Conservation (phyloP, 768 basidiomycete species). For the Rhizopogon roseolus region DNA sequence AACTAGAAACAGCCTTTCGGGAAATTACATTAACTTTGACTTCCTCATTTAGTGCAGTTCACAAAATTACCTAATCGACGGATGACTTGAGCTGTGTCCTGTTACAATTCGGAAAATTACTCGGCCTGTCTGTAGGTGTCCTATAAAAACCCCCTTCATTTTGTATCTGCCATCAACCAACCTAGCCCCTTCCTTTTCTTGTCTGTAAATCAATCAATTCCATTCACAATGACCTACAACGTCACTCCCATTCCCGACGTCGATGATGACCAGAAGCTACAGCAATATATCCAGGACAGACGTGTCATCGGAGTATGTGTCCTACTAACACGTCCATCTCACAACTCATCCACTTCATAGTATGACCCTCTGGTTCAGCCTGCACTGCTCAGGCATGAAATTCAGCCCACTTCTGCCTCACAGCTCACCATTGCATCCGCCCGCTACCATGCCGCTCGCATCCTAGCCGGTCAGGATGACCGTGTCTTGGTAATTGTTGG, state of each 20-base stretch:
- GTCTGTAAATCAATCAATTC: background rate
- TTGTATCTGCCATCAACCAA: too few relatives aligned
- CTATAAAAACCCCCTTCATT: background rate
- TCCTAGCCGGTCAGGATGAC: slow-evolving; percentile 81
- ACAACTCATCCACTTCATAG: slow-evolving; percentile 33
- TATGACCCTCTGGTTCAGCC: slow-evolving; percentile 97
- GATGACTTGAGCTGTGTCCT: background rate
- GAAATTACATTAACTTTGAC: background rate
- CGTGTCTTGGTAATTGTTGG: slow-evolving; percentile 89
- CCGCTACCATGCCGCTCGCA: slow-evolving; percentile 71
- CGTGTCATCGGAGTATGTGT: slow-evolving; percentile 70
- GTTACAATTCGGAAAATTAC: background rate
- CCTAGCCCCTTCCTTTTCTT: too few relatives aligned
- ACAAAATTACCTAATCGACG: background rate
- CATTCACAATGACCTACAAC: slow-evolving; percentile 30
- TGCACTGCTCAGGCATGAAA: slow-evolving; percentile 83
- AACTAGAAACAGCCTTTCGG: background rate
- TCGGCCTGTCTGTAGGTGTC: background rate
- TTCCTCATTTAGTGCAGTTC: background rate
- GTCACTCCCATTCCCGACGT: slow-evolving; percentile 61
- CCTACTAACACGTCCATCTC: background rate
- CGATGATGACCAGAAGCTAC: slow-evolving; percentile 57
- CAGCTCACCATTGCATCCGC: slow-evolving; percentile 75
- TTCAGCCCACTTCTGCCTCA: slow-evolving; percentile 60
- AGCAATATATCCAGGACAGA: slow-evolving; percentile 75